Evolutionary conservation across 192 early-diverging fungal genomes (phyloP), one percentile per base, ranked within the genome.

Genomic region (Coemansia sp.): DNA sequence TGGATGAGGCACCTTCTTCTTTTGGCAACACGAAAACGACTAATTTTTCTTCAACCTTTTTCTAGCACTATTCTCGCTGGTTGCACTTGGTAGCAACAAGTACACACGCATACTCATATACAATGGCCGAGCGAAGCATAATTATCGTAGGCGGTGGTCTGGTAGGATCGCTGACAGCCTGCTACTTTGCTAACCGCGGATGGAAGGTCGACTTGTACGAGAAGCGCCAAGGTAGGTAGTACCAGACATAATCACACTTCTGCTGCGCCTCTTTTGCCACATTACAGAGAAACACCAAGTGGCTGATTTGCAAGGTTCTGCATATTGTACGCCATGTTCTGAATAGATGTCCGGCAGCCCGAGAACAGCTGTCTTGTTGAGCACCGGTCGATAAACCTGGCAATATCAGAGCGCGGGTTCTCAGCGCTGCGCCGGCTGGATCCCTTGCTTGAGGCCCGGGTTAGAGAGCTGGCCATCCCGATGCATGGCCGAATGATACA

Each of bases 401-500:
- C 97, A 6, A 85, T 99, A 9, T 96, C 94, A 0, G 84, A 85
- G 59, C 88, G 97, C 37, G 96, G 95, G 14, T 74, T 99, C 33
- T 88, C 90, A 21, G 94, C 93, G 19, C 83, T 99, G 66, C 81
- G 87, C 46, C 85, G 75, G 11, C 88, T 90, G 59, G 91, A 92
- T 7, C 77, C 90, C 10, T 83, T 68, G n/a, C 68, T 92, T 14
- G 91, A 92, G 33, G 69, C 86, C 13, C 73, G 80, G 7, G 87
- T 97, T 44, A 69, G 94, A 68, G 75, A 84, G 41, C 79, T 81
- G 7, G 88, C 89, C 21, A 88, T 97, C 21, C 97, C 95, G 3
- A 97, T 99, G 95, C 87, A 88, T 46, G 95, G 93, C 11, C 85
- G 97, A 45, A 93, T 97, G 94, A 88, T 99, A 33, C 97, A 99